Evolutionary conservation across 2,329 filamentous ascomycete species (phyloP).

Genomic region (Sclerotinia borealis): DNA sequence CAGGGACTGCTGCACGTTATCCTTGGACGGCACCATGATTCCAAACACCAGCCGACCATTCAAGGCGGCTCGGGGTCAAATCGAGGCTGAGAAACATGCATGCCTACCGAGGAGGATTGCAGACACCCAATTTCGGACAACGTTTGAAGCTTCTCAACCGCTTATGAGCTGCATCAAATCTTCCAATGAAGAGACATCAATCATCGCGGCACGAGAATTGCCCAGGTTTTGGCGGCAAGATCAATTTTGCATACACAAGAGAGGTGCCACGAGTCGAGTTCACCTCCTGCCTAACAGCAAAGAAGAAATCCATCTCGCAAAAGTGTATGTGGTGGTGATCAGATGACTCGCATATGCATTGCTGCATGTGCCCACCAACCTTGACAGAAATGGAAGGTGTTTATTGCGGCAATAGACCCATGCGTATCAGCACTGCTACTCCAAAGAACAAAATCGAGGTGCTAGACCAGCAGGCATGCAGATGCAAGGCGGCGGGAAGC

Average conservation of each 20-base stretch:
- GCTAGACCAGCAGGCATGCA: slow-evolving; percentile 47
- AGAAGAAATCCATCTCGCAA: no score
- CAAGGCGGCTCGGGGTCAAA: no score
- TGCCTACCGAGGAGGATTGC: no score
- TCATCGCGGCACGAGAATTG: no score
- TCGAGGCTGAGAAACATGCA: no score
- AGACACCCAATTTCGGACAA: no score
- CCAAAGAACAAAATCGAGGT: slow-evolving; percentile 74
- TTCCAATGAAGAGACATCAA: no score
- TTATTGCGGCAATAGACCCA: slow-evolving; percentile 95
- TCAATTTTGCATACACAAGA: not conserved
- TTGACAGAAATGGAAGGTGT: slow-evolving; percentile 98
- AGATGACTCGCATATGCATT: not conserved
- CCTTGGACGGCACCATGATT: not conserved
- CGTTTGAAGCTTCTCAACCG: no score
- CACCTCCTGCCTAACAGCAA: not conserved
- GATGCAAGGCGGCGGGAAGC: slow-evolving; percentile 40
- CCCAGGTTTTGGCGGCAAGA: no score
- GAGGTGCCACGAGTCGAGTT: not conserved
- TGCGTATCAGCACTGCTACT: slow-evolving; percentile 95
- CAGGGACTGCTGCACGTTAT: not conserved
- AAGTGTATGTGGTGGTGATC: no score
- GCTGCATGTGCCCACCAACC: slow-evolving; percentile 38
- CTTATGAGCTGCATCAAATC: no score
- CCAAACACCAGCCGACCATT: not conserved